Evolutionary conservation across 495 filamentous ascomycete species (phyloP).

Genomic region (Filosporella fistucella): DNA sequence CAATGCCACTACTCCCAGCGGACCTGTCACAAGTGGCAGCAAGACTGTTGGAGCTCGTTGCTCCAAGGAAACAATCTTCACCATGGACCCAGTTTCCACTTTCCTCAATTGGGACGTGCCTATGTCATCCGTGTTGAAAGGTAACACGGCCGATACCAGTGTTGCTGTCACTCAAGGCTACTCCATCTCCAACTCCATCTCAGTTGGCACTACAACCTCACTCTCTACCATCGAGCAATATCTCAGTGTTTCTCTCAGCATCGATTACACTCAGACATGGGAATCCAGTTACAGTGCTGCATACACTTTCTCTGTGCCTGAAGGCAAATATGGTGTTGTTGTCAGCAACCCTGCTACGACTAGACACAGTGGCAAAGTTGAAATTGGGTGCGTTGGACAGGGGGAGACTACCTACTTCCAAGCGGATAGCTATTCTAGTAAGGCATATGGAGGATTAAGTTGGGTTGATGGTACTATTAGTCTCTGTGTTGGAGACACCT

Average conservation of each 20-base stretch:
- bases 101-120: conserved; percentile 14
- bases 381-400: conserved; percentile 5
- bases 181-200: conserved; percentile 8
- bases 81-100: conserved; percentile 5
- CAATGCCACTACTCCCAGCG: not conserved
- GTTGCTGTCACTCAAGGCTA: conserved; percentile 11
- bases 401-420: not conserved
- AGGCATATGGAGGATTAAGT: conserved; percentile 3
- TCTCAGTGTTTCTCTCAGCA: not conserved
- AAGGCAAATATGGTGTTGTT: conserved; percentile 7
- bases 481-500: conserved; percentile 7
- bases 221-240: not conserved
- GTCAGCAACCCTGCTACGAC: conserved; percentile 14
- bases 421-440: conserved; percentile 7
- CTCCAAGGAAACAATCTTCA: conserved; percentile 1
- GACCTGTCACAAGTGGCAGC: too few relatives aligned
- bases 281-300: conserved; percentile 1
- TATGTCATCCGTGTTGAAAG: conserved; percentile 10
- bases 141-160: not conserved
- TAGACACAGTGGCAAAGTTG: conserved; percentile 2
- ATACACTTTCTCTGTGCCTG: conserved; percentile 5
- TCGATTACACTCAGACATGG: conserved; percentile 12
- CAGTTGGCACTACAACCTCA: not conserved
- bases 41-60: not conserved
- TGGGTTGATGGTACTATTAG: conserved; percentile 12